Conservation (phyloP, 73 alveolate species). For the Uronychia setigera region DNA sequence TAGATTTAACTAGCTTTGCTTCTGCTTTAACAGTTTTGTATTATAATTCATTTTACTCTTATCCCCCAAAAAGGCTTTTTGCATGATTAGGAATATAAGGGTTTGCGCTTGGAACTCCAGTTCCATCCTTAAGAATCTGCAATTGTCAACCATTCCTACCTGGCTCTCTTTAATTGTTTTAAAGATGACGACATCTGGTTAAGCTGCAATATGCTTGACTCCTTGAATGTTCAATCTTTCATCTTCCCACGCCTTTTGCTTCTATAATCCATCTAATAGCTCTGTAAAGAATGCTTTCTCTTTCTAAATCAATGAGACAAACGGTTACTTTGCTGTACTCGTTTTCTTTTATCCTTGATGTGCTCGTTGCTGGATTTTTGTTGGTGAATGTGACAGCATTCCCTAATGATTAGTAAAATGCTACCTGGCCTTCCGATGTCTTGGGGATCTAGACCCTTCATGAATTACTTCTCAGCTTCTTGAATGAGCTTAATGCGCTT, state of each 20-base stretch:
- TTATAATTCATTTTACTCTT: constrained; percentile 24
- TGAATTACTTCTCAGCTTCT: neutral
- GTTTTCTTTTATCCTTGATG: neutral
- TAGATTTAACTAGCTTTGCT: constrained; percentile 49
- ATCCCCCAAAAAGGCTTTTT: neutral
- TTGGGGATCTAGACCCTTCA: neutral
- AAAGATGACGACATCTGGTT: constrained; percentile 13
- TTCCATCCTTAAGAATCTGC: constrained; percentile 17
- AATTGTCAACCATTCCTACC: constrained; percentile 9
- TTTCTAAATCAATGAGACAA: neutral
- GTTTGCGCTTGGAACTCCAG: neutral
- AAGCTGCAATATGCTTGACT: neutral
- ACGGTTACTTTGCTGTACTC: neutral
- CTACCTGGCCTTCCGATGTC: neutral
- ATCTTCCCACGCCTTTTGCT: constrained; percentile 11
- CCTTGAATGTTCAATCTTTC: constrained; percentile 14
- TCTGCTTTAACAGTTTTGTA: constrained; percentile 72
- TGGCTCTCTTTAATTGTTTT: constrained; percentile 25
- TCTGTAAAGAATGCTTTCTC: neutral
- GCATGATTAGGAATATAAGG: neutral
- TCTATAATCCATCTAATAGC: neutral
- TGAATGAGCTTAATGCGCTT: neutral
- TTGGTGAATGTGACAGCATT: too few relatives aligned
- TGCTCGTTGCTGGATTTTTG: neutral
- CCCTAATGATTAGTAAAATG: neutral